These are phyloP conservation scores for Albizia julibrissin DNA, from an alignment of 306 rosid genomes.

Conservation along the genomic window DNA sequence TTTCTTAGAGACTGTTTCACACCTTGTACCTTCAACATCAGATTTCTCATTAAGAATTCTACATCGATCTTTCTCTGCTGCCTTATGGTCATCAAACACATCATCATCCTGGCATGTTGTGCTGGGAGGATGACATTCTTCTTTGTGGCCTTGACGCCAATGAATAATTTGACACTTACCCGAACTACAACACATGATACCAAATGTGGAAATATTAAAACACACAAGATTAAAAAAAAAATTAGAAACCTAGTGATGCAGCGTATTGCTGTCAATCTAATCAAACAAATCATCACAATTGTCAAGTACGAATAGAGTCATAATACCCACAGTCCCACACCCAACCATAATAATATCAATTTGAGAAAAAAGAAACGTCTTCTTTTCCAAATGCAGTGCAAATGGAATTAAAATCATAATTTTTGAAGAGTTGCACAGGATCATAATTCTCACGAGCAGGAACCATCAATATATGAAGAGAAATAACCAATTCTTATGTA, in stretches of 20 bases:
- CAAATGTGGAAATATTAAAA: conserved; percentile 8
- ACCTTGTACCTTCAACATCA: conserved; percentile 27
- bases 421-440: neutral
- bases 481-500: neutral
- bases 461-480: neutral
- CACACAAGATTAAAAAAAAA: conserved; percentile 3
- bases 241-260: neutral
- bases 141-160: conserved; percentile 96
- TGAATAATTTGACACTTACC: conserved; percentile 86
- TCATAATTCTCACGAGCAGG: neutral
- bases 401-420: conserved; percentile 1
- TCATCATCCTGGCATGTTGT: conserved; percentile 25
- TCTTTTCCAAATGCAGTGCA: neutral
- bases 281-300: neutral
- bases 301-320: conserved; percentile 5
- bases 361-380: neutral
- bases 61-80: conserved; percentile 39
- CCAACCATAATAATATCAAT: neutral
- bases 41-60: conserved; percentile 36
- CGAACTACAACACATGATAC: conserved; percentile 61
- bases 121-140: conserved; percentile 69
- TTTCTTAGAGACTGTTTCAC: conserved; percentile 31
- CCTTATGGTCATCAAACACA: conserved; percentile 36
- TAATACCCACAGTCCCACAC: conserved; percentile 5
- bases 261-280: neutral